A percentile compares a stretch with the other conserved stretches of the same genome.
Conservation (phyloP, 331 rosid genomes). For the Malus hybrid region DNA sequence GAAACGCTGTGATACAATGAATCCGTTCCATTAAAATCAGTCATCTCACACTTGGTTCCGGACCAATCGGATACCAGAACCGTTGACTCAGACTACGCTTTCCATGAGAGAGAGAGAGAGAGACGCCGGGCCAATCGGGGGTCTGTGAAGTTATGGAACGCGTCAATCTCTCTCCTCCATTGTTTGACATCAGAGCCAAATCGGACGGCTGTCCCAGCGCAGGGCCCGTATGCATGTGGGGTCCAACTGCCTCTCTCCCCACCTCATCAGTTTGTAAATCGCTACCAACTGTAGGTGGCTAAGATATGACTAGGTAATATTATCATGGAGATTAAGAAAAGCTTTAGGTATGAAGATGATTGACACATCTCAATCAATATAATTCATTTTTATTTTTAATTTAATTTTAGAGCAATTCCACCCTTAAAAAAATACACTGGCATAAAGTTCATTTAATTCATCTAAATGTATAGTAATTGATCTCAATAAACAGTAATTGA, state of each 20-base stretch:
- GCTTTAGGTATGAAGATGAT: background rate
- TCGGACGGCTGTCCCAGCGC: background rate
- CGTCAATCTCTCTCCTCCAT: constrained; percentile 31
- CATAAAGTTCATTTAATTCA: too few relatives aligned
- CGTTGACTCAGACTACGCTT: constrained; percentile 39
- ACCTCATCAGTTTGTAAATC: background rate
- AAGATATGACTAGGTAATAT: background rate
- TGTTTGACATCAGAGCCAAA: background rate
- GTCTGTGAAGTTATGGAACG: constrained; percentile 21
- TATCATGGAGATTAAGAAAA: background rate
- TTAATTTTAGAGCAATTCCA: background rate
- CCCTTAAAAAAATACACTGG: too few relatives aligned
- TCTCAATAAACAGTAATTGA: too few relatives aligned
- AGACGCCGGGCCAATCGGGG: constrained; percentile 38
- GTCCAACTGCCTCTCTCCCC: background rate
- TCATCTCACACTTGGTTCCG: background rate
- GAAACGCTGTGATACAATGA: too few relatives aligned
- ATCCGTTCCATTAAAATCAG: too few relatives aligned
- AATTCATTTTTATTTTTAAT: background rate
- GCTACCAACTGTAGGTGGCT: background rate
- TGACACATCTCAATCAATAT: background rate
- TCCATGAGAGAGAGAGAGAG: constrained; percentile 11
- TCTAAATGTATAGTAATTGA: too few relatives aligned
- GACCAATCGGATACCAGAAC: background rate
- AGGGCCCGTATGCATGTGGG: background rate